Base-by-base conservation (phyloP, 805 yeast genomes). In the Wickerhamomyces rabaulensis region DNA sequence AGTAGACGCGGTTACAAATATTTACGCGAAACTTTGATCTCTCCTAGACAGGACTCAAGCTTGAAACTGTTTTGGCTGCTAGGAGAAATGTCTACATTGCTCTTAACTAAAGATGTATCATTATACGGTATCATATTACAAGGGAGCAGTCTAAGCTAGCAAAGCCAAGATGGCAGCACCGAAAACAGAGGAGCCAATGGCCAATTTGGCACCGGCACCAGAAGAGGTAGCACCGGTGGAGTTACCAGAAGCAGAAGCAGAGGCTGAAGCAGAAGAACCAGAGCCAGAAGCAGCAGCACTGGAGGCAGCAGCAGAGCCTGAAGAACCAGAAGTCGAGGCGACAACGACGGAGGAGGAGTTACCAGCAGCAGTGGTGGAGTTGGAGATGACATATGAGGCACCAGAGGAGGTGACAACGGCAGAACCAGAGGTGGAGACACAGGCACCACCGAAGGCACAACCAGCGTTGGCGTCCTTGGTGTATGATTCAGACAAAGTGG, bases 401-500 rank as follows among this genome's bases (percentile, higher is more conserved):
- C 43, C n/a, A 17, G 36, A 39, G 1, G 53, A 22, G 16, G 33
- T 31, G 19, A 26, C n/a, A 26, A 29, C 41, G 7, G 31, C 31
- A 39, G 45, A 9, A 8, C 55, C 17, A 29, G 56, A 27, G n/a
- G 47, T 12, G 27, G 50, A 40, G 35, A 36, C 22, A 47, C 51
- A 47, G 19, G 21, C 39, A 44, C 51, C 51, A 44, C 51, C 51
- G 15, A 39, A 47, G 52, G 58, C 54, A 16, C 52, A 39, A 40
- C 47, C 53, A 33, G 52, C 46, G 16, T 48, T 48, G 15, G 50
- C 42, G 16, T 53, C 57, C 21, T 41, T 43, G 17, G 51, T 50
- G 46, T 52, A 51, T 9, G 49, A 43, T 31, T 49, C 53, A 13
- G 52, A 41, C 45, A 53, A 48, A 16, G 57, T 50, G 44, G 53